phyloP scores from a whole-genome alignment of 164 flowering plant genomes.

The Sextonia rubra region DNA sequence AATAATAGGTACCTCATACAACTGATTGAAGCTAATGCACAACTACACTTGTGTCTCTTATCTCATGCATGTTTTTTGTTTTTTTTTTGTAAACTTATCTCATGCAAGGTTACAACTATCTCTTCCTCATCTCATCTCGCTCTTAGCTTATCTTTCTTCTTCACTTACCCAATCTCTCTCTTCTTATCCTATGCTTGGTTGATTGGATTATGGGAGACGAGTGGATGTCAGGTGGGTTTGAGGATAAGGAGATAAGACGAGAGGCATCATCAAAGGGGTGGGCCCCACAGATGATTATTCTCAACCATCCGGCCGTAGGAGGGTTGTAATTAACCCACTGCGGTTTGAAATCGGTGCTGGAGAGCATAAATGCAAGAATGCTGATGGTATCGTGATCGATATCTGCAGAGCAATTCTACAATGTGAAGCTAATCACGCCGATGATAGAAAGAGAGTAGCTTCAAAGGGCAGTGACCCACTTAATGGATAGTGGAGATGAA shows the following conservation, averaged over 20 bases:
- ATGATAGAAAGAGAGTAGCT: not conserved
- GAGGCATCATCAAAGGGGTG: constrained; percentile 54
- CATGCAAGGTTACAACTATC: too few species aligned
- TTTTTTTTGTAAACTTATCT: too few species aligned
- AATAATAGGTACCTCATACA: too few species aligned
- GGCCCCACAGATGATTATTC: constrained; percentile 66
- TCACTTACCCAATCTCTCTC: too few species aligned
- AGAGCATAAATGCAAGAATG: constrained; percentile 39
- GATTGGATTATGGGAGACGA: not conserved
- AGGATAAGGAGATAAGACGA: constrained; percentile 20
- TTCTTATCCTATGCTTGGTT: too few species aligned
- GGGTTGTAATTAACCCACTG: constrained; percentile 66
- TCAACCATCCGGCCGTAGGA: constrained; percentile 42
- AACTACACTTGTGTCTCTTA: too few species aligned
- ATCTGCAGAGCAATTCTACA: constrained; percentile 50
- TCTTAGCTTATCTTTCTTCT: too few species aligned
- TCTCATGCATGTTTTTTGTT: too few species aligned
- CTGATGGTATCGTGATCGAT: constrained; percentile 67
- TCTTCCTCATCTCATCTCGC: too few species aligned
- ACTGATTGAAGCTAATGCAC: too few species aligned
- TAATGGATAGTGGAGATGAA: too few species aligned
- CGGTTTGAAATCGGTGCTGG: constrained; percentile 67
- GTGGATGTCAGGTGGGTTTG: constrained; percentile 5
- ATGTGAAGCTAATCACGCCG: constrained; percentile 46
- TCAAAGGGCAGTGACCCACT: too few species aligned